Percentiles rank a stretch among this genome's conserved stretches.
Conservation (phyloP, 352 stramenopile species). For the Phytophthora podocarpi region DNA sequence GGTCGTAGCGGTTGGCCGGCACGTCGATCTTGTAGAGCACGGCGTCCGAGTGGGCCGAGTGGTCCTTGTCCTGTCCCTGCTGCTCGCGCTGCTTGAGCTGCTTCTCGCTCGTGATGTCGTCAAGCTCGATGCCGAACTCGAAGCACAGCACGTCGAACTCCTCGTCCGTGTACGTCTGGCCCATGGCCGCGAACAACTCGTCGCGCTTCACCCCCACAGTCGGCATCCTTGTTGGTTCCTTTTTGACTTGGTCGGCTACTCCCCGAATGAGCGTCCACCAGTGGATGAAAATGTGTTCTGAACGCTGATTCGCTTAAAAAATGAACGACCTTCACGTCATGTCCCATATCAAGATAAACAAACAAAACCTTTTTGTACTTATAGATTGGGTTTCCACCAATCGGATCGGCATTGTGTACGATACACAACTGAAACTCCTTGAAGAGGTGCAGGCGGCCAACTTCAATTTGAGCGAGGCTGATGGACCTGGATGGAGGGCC, state of each 20-base stretch:
- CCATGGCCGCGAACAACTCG: slow-evolving; percentile 96
- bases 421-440: slow-evolving; percentile 1
- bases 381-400: no score
- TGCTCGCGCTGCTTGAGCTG: slow-evolving; percentile 85
- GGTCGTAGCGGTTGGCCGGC: slow-evolving; percentile 99
- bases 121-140: slow-evolving; percentile 99
- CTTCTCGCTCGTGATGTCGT: slow-evolving; percentile 89
- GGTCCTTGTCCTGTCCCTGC: slow-evolving; percentile 68
- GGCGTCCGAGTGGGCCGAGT: slow-evolving; percentile 72
- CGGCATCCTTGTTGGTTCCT: slow-evolving; percentile 94
- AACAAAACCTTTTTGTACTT: no score
- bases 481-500: slow-evolving; percentile 29
- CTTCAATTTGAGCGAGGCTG: slow-evolving; percentile 16
- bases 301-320: not conserved
- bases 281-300: slow-evolving; percentile 9
- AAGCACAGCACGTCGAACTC: slow-evolving; percentile 99
- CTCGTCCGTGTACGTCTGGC: slow-evolving; percentile 97
- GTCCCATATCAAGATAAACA: no score
- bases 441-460: slow-evolving; percentile 24
- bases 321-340: no score
- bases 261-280: slow-evolving; percentile 29
- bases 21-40: slow-evolving; percentile 99
- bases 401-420: no score
- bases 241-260: slow-evolving; percentile 6
- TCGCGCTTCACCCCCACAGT: slow-evolving; percentile 97